A percentile compares a stretch with the other conserved stretches of the same genome.
Conservation (phyloP, 2,329 filamentous ascomycete species). For the Scolecobasidium constrictum region DNA sequence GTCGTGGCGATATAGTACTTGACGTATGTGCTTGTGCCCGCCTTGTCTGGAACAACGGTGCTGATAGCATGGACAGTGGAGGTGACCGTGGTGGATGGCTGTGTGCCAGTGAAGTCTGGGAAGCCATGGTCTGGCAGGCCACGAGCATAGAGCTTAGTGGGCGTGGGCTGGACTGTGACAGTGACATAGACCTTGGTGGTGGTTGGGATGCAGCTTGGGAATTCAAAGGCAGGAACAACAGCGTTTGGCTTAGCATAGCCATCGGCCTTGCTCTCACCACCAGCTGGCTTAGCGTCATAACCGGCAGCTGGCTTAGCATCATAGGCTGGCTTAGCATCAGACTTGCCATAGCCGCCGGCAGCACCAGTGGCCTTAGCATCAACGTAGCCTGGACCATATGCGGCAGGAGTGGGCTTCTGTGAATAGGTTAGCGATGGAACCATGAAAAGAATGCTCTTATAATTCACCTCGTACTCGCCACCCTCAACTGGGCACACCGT, state of each 20-base stretch:
- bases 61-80: background rate
- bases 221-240: background rate
- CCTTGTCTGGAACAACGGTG: background rate
- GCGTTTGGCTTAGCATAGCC: background rate
- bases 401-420: background rate
- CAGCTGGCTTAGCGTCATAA: background rate
- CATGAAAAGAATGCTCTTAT: no score
- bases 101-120: no score
- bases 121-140: background rate
- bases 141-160: background rate
- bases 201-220: background rate
- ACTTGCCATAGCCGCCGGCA: background rate
- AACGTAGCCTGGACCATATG: background rate
- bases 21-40: background rate
- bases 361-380: background rate
- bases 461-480: background rate
- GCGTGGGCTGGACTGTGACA: background rate
- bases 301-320: background rate
- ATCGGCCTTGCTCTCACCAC: background rate
- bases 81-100: background rate
- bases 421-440: background rate
- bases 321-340: background rate
- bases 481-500: background rate
- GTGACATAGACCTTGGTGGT: slow-evolving; percentile 3
- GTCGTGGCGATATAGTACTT: background rate